Evolutionary conservation across 75 land plant species (phyloP).

Genomic region (Pseudotsuga menziesii): DNA sequence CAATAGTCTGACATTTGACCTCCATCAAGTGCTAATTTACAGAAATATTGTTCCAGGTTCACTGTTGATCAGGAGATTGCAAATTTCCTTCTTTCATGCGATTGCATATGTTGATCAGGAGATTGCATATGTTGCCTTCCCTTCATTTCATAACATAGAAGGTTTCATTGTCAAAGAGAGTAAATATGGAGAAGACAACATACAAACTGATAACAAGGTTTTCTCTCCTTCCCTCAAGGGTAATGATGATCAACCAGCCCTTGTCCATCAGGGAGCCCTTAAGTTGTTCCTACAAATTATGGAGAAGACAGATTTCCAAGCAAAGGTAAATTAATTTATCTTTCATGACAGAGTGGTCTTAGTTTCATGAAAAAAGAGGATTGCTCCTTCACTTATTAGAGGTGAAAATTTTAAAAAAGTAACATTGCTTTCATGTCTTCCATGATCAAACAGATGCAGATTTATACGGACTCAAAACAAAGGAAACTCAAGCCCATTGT

Average conservation of each 20-base stretch:
- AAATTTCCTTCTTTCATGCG: background rate
- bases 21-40: background rate
- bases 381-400: too few relatives aligned
- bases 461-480: background rate
- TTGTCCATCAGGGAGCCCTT: background rate
- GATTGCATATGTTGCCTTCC: background rate
- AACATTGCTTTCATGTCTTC: background rate
- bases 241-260: background rate
- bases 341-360: too few relatives aligned
- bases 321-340: background rate
- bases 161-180: background rate
- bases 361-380: too few relatives aligned
- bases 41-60: background rate
- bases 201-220: background rate
- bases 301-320: background rate
- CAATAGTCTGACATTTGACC: too few relatives aligned
- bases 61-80: background rate
- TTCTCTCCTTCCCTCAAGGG: background rate
- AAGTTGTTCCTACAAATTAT: background rate
- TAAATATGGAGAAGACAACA: background rate
- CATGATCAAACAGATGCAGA: conserved; percentile 3
- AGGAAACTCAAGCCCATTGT: background rate
- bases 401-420: too few relatives aligned
- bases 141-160: background rate
- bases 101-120: background rate